Base-by-base conservation (phyloP, 202 grass and related monocot species). In the Brachypodium distachyon region DNA sequence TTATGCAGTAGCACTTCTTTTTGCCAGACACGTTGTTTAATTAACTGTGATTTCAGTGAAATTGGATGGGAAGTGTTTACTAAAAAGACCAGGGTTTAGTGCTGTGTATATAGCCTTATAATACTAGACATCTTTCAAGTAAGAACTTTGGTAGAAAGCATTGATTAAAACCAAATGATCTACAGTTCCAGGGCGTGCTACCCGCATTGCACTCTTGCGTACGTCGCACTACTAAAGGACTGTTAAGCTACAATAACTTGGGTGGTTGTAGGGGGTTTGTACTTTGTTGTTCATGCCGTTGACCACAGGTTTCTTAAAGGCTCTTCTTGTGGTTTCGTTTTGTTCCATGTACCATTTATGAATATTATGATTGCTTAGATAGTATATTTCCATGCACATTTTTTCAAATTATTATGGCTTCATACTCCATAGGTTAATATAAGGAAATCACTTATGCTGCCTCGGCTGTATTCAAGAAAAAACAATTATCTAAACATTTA, bases 291-390 rank as follows among this genome's bases (percentile, higher is more conserved):
- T n/a, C n/a, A n/a, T n/a, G n/a, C n/a, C n/a, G n/a, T n/a, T n/a
- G n/a, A n/a, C 33, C 6, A 36, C 6, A 36, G 6, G 33, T 36
- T 72, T 18, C 18, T 22, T 19, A 27, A 19, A 21, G 29, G 60
- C 48, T 31, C 17, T 32, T 32, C n/a, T n/a, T n/a, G 22, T 63
- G 33, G 21, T 54, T 73, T 72, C 41, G 17, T 63, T 73, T 10
- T 52, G 68, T 54, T 73, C 33, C 59, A 36, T 65, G 12, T 73
- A 56, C 17, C 54, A 43, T 82, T 16, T 27, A 53, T 66, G 9
- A 63, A n/a, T n/a, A n/a, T n/a, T n/a, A n/a, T n/a, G n/a, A n/a
- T 44, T 82, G 56, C 56, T 59, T 59, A 59, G 56, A 59, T 7
- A 32, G 28, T 31, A 59, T 33, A 7, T 32, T 31, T 59, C 11